Conservation (phyloP, 192 early-diverging fungal genomes). For the Umbelopsis ramanniana region DNA sequence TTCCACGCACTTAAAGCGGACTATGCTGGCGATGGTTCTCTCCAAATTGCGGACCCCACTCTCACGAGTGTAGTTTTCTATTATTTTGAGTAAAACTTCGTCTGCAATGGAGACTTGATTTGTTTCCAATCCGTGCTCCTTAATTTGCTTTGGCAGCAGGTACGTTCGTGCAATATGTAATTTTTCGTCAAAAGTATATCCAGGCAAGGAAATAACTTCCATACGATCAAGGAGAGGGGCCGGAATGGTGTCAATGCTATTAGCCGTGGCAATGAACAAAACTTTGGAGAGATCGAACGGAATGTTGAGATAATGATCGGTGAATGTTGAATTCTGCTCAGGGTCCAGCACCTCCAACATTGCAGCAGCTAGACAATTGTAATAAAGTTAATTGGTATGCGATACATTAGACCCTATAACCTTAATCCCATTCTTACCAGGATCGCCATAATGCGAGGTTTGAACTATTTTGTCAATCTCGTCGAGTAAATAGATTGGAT, state of each 20-base stretch:
- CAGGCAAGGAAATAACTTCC: slow-evolving; percentile 77
- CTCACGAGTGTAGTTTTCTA: slow-evolving; percentile 79
- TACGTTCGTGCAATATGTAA: slow-evolving; percentile 74
- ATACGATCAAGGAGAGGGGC: slow-evolving; percentile 83
- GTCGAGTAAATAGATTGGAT: slow-evolving; percentile 82
- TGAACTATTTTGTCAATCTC: slow-evolving; percentile 82
- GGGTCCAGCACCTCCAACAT: slow-evolving; percentile 86
- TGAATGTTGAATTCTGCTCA: slow-evolving; percentile 84
- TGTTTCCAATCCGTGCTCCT: slow-evolving; percentile 60
- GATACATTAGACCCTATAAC: neutral
- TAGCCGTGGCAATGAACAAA: slow-evolving; percentile 86
- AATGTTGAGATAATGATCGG: slow-evolving; percentile 83
- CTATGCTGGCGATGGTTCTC: slow-evolving; percentile 71
- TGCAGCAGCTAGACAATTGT: slow-evolving; percentile 54
- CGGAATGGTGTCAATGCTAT: slow-evolving; percentile 80
- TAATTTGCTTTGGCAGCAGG: slow-evolving; percentile 75
- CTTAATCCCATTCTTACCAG: slow-evolving; percentile 32
- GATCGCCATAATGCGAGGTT: slow-evolving; percentile 70
- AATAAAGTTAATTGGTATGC: neutral
- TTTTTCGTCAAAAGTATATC: slow-evolving; percentile 88
- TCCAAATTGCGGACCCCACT: slow-evolving; percentile 81
- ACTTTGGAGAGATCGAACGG: slow-evolving; percentile 67
- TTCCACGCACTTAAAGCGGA: slow-evolving; percentile 71
- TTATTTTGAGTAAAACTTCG: slow-evolving; percentile 63
- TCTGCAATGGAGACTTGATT: slow-evolving; percentile 57